These are phyloP conservation scores for Glycine latifolia DNA, from an alignment of 306 rosid species.

Conservation along the genomic window DNA sequence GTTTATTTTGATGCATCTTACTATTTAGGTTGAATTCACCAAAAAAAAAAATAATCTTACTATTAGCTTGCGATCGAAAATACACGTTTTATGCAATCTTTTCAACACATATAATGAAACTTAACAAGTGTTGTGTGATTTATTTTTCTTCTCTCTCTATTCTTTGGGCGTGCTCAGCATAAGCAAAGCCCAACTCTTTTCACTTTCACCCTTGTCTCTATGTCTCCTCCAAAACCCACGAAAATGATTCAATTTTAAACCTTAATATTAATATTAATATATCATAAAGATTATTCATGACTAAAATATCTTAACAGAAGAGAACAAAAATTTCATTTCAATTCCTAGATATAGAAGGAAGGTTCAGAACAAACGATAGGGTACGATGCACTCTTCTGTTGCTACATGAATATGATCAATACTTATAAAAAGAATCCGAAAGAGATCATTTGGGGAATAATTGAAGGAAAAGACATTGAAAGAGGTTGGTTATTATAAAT, in stretches of 20 bases:
- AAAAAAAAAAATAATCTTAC: too few species aligned
- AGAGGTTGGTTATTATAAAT: slow-evolving; percentile 39
- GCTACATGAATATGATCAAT: neutral
- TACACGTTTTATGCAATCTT: neutral
- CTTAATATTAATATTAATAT: neutral
- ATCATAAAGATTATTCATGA: slow-evolving; percentile 8
- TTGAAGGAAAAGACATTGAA: neutral
- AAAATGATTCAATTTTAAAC: neutral
- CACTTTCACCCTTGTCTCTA: neutral
- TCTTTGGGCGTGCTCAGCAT: slow-evolving; percentile 6
- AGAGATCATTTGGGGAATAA: slow-evolving; percentile 4
- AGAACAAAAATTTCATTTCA: slow-evolving; percentile 10
- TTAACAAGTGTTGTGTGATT: neutral
- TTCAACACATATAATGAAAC: neutral
- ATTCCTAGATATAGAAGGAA: slow-evolving; percentile 22
- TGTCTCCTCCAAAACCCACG: slow-evolving; percentile 4
- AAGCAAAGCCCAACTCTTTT: neutral
- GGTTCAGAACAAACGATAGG: neutral
- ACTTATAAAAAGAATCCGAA: slow-evolving; percentile 5
- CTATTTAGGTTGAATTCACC: too few species aligned
- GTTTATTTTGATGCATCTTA: neutral
- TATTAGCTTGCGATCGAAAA: neutral
- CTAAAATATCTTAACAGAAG: neutral
- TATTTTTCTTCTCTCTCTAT: neutral
- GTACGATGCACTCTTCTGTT: slow-evolving; percentile 3